phyloP scores from a whole-genome alignment of 805 yeast species.

The Hermanozyma aechmeae region DNA sequence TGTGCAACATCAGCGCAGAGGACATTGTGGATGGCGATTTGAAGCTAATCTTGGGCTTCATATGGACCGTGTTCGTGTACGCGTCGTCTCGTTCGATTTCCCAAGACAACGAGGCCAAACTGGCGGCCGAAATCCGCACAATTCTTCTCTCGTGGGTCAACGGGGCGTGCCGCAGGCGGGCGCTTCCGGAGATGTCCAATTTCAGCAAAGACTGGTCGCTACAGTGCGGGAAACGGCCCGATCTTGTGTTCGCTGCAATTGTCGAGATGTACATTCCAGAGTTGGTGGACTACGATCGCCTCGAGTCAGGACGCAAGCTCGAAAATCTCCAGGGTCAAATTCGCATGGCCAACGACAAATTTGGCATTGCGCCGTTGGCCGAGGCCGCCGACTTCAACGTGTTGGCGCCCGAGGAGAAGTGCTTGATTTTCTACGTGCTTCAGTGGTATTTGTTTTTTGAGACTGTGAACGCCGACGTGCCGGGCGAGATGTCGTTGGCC shows the following conservation, averaged over 20 bases:
- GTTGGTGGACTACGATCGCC: conserved; percentile 16
- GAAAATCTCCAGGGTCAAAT: conserved; percentile 21
- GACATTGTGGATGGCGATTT: conserved; percentile 40
- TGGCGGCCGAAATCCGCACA: conserved; percentile 21
- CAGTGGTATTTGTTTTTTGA: conserved; percentile 45
- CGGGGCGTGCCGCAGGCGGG: conserved; percentile 11
- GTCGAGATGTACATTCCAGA: conserved; percentile 14
- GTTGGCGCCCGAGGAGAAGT: conserved; percentile 48
- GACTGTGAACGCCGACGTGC: too few species aligned
- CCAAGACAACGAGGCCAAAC: conserved; percentile 12
- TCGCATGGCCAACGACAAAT: conserved; percentile 29
- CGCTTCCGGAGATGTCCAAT: conserved; percentile 26
- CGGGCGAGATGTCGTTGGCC: too few species aligned
- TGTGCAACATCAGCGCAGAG: conserved; percentile 38
- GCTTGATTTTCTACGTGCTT: conserved; percentile 48
- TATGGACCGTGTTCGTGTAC: conserved; percentile 40
- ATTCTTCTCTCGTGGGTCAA: conserved; percentile 46
- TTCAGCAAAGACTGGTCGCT: conserved; percentile 48
- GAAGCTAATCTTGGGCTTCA: conserved; percentile 37
- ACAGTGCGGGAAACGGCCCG: conserved; percentile 36
- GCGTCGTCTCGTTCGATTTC: conserved; percentile 21
- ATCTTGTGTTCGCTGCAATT: conserved; percentile 34
- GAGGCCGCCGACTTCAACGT: conserved; percentile 46
- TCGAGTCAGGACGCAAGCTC: conserved; percentile 9
- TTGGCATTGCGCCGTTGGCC: conserved; percentile 43